These are phyloP conservation scores for peach (Prunus persica) DNA, from an alignment of 306 rosid species.

Conservation along the genomic window Prunus_persica_NCBIv2 NC_034011.1:11714001-11714500, in stretches of 20 bases:
- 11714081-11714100: constrained; percentile 7
- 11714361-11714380: constrained; percentile 50
- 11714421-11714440: not conserved
- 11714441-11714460: not conserved
- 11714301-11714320: not conserved
- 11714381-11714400: constrained; percentile 41
- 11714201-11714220: not conserved
- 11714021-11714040: not conserved
- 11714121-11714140: constrained; percentile 54
- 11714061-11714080: not conserved
- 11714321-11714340: constrained; percentile 44
- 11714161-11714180: constrained; percentile 30
- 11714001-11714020: not conserved
- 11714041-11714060: not conserved
- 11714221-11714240: not conserved
- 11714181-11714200: not conserved
- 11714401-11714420: not conserved
- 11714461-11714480: not conserved
- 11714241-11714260: too few species aligned
- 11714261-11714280: too few species aligned
- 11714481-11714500: not conserved
- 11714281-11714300: not conserved
- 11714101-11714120: constrained; percentile 57
- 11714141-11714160: constrained; percentile 55
- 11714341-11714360: constrained; percentile 38